phyloP scores from a whole-genome alignment of 2,329 filamentous ascomycete species.

The Chaetomiaceae sp. region DNA sequence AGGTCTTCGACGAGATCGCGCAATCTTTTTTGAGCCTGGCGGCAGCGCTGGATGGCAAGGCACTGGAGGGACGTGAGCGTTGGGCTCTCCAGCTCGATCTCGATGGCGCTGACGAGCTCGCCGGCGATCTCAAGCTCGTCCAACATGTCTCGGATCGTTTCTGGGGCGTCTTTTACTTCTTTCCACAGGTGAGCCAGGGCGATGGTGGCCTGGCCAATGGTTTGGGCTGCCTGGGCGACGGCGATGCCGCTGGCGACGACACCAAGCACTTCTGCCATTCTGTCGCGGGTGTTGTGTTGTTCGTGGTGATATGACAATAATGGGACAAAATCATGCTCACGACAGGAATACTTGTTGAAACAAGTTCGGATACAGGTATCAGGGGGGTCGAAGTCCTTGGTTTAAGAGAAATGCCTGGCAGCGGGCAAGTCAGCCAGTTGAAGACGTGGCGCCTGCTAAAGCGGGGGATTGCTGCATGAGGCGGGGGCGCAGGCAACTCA shows the following conservation, averaged over 20 bases:
- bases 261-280: conserved; percentile 11
- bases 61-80: background rate
- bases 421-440: no score
- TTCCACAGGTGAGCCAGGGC: background rate
- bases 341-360: no score
- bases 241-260: conserved; percentile 7
- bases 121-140: background rate
- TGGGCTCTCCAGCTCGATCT: background rate
- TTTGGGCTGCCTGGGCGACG: background rate
- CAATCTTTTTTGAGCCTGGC: background rate
- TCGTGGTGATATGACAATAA: no score
- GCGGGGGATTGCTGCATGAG: no score
- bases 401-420: no score
- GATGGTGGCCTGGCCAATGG: background rate
- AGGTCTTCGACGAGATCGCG: background rate
- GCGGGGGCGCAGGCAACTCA: no score
- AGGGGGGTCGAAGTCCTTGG: no score
- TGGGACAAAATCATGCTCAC: no score
- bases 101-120: background rate
- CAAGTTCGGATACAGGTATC: no score
- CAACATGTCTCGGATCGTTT: background rate
- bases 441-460: no score
- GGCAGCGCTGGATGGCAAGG: background rate
- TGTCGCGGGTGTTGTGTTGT: no score
- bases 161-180: conserved; percentile 7